Conservation (phyloP, 345 rosid genomes). For the Syzygium aromaticum region DNA sequence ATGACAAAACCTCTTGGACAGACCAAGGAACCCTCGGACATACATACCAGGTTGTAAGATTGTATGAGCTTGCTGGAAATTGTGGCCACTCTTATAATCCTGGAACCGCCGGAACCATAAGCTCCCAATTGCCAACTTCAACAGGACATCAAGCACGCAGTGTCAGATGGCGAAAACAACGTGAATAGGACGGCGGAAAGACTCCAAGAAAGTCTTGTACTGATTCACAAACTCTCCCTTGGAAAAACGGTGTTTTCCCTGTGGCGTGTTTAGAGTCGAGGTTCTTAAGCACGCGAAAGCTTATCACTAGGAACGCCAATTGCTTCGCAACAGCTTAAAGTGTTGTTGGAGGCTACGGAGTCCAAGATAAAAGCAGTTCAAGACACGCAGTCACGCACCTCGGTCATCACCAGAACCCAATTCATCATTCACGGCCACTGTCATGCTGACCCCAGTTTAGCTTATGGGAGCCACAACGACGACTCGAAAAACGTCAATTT, state of each 20-base stretch:
- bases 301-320: not conserved
- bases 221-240: not conserved
- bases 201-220: not conserved
- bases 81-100: conserved; percentile 97
- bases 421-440: not conserved
- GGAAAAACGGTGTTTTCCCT: not conserved
- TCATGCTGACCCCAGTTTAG: not conserved
- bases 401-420: not conserved
- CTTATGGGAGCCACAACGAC: not conserved
- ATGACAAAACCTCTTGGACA: not conserved
- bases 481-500: not conserved
- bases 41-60: conserved; percentile 76
- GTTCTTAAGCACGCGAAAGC: not conserved
- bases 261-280: not conserved
- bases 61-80: conserved; percentile 84
- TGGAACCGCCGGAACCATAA: conserved; percentile 53
- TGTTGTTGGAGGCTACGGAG: not conserved
- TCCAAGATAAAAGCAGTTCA: not conserved
- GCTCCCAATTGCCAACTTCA: conserved; percentile 85
- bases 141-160: not conserved
- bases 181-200: not conserved
- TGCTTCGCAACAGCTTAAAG: not conserved
- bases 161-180: not conserved
- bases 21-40: not conserved
- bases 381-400: not conserved